Base-by-base conservation (phyloP, 2,329 filamentous ascomycete genomes). In the Aspergillus arachidicola region DNA sequence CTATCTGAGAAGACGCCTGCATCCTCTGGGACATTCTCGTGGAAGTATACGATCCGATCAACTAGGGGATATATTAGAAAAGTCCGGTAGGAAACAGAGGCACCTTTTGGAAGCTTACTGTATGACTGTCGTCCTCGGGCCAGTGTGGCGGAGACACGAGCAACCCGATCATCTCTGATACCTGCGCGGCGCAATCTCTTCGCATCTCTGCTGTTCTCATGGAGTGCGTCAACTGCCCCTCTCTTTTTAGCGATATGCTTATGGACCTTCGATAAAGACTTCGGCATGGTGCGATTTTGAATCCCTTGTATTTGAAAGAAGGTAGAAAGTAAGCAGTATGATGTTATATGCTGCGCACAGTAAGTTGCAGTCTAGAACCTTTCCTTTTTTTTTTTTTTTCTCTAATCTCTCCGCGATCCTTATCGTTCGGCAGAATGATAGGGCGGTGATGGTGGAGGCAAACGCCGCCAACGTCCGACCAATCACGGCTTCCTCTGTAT, bases 161-260 rank as follows among this genome's bases (percentile, higher is more conserved):
- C 87, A 41, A 99, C 84, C 75, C 92, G 92, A 72, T 95, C 90
- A 73, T 97, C 94, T 78, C 95, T 86, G 67, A 89, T 86, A 65
- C 87, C 87, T 23, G 95, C 95, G 71, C 89, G 87, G 76, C 93
- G 90, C 66, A 98, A 82, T 58, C 92, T 87, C 73, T 90, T 87
- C 4, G 93, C 91, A 82, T 98, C 92, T 69, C 95, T 86, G 64
- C 93, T 97, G 76, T 93, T 93, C 78, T 93, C 91, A 74, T 98
- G 94, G 26, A 98, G 84, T 14, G 90, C 85, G 34, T 89, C 89
- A 54, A 92, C 85, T 45, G 88, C 87, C 23, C 88, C 88, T 69
- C 91, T 88, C 85, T 97, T 97, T 82, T 96, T 97, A 38, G 88
- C 83, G 68, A 98, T 94, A 68, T 93, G 88, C 81, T 98, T 98